These are phyloP conservation scores for Domatiomyces catenatus DNA, from an alignment of 2,329 filamentous ascomycete species.

Conservation along the genomic window DNA sequence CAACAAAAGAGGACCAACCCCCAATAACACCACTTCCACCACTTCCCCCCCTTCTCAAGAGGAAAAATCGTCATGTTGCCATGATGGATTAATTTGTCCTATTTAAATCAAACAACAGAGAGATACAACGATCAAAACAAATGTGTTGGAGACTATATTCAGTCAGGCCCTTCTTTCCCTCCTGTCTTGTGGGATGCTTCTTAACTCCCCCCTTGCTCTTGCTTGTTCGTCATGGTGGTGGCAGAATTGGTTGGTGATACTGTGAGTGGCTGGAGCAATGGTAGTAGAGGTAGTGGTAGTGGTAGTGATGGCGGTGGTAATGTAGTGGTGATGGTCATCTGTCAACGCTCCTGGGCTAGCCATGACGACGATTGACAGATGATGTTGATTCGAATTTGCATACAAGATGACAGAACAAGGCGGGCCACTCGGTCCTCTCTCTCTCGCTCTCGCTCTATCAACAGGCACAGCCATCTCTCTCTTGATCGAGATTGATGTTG, in stretches of 20 bases:
- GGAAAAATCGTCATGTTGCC: background rate
- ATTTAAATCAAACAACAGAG: background rate
- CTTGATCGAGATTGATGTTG: conserved; percentile 92
- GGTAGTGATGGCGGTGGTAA: background rate
- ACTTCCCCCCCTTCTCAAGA: too few relatives aligned
- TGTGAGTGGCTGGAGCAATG: background rate
- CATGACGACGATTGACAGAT: too few relatives aligned
- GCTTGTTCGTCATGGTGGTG: background rate
- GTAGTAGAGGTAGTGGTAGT: background rate
- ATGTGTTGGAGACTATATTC: background rate
- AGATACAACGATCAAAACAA: background rate
- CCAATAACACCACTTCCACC: too few relatives aligned
- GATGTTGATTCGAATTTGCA: too few relatives aligned
- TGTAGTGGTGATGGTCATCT: background rate
- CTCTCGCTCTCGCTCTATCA: conserved; percentile 31
- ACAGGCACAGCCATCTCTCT: conserved; percentile 84
- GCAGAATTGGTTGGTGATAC: background rate
- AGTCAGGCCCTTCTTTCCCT: background rate
- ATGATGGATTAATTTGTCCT: background rate
- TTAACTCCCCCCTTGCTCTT: background rate
- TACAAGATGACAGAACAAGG: too few relatives aligned
- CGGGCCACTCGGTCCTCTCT: too few relatives aligned
- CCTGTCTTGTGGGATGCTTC: background rate
- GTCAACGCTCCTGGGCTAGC: too few relatives aligned
- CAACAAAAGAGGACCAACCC: too few relatives aligned